Evolutionary conservation across 2,329 filamentous ascomycete species (phyloP), one percentile per base, ranked within the genome.

Genomic region (Aspergillus pseudoterreus): DNA sequence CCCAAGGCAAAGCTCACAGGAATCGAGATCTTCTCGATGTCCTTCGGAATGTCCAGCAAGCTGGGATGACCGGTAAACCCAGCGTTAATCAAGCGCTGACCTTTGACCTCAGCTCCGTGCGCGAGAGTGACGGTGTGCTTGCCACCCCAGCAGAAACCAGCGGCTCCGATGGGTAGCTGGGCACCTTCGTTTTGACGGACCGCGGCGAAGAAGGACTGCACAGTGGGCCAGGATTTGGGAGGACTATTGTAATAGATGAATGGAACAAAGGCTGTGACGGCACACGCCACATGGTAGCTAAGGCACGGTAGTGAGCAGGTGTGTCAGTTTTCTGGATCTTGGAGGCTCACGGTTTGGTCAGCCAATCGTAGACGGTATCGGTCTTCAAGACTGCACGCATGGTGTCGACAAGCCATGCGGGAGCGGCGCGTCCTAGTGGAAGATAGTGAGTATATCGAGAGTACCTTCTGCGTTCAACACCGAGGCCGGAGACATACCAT

Each of bases 71-170:
- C 79, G 0, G 76, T 74, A 58, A 82, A 82, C 6, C 63, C 78
- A 6, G 72, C 78, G 56, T 82, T 76, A 39, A 83, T 65, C 9
- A 83, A 70, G 2, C 57, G 55, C 19, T 59, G 56, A 1, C 57
- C 64, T 53, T 63, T 51, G 2, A 57, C 56, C 19, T 54, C 51
- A 32, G 49, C 54, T 53, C 73, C 70, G 14, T 74, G 71, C 10
- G 75, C 70, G 3, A 85, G 73, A n/a, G 75, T 63, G 8, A 82
- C 62, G 2, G 74, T 68, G 57, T 83, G 76, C 54, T 80, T 79
- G 21, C 81, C 83, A 21, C 83, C 83, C 82, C 82, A 86, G 71
- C 82, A 85, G 69, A 83, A 85, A 0, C 83, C 84, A 0, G 79
- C 79, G 0, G 74, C 78, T 19, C 76, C 81, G 43, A 85, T 66